Evolutionary conservation across 2,329 filamentous ascomycete genomes (phyloP), one percentile per base, ranked within the genome.

Genomic region (Apiospora hydei): DNA sequence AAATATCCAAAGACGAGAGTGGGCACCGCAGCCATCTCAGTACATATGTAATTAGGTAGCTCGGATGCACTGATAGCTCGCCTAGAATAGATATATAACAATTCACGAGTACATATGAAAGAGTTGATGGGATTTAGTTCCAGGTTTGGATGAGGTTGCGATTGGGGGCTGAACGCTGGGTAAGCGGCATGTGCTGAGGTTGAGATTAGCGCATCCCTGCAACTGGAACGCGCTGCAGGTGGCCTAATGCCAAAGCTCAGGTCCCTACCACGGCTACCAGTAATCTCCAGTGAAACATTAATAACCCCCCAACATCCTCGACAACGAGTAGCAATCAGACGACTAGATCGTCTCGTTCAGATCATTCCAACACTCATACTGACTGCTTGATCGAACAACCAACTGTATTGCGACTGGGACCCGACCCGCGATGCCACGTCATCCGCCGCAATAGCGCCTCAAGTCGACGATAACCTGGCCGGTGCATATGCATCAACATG

Each of bases 401-500:
- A 14, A 41, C 57, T 41, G 34, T 24, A 69, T n/a, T 38, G 44
- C 67, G 47, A 53, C 46, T 53, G 47, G 47, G 68, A 41, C 18
- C 68, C 68, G 47, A 51, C 47, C 46, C 68, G 47, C 49, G 68
- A 69, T 69, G 68, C 68, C 68, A 69, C 68, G 68, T 53, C 68
- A 51, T 41, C 68, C 13, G 38, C 47, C 21, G 30, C 68, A 57
- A 53, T 69, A 69, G 68, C 68, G 68, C 49, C 68, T 41, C 68
- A 43, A 57, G 38, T 41, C 34, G 38, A 41, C 47, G 46, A 43
- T 51, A 57, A 51, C 46, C n/a, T 41, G 38, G 47, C 68, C 68
- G 69, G 44, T 70, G 69, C 57, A 49, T 64, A 41, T 64, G 57
- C 57, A 64, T 64, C 24, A 71, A 21, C 26, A 71, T 71, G 70